These are phyloP conservation scores for Rhizopogon vinicolor DNA, from an alignment of 768 basidiomycete genomes.

Conservation along the genomic window DNA sequence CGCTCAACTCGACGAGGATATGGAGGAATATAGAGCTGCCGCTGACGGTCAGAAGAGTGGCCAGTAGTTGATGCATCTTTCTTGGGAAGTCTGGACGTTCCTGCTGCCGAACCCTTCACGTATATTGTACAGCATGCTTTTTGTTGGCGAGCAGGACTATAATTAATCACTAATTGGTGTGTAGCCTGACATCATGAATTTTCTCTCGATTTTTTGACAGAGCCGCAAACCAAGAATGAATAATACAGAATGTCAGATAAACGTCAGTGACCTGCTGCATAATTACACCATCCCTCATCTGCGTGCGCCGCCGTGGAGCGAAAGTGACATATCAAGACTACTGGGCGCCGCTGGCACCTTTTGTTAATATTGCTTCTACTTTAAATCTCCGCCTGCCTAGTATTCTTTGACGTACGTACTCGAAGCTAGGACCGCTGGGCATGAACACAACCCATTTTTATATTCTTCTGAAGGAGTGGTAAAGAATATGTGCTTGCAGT, in stretches of 20 bases:
- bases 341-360: too few species aligned
- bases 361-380: not conserved
- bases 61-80: not conserved
- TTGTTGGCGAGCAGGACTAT: not conserved
- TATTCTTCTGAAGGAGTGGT: not conserved
- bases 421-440: not conserved
- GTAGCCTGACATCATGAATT: not conserved
- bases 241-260: too few species aligned
- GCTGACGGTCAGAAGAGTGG: conserved; percentile 14
- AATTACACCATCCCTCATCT: too few species aligned
- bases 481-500: not conserved
- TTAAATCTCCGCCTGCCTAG: too few species aligned
- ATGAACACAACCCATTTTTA: not conserved
- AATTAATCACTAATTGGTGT: not conserved
- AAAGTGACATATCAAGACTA: not conserved
- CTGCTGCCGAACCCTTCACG: not conserved
- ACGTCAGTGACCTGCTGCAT: not conserved
- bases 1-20: conserved; percentile 70
- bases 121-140: conserved; percentile 2
- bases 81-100: not conserved
- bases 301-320: too few species aligned
- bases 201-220: not conserved
- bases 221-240: not conserved
- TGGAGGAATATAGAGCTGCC: conserved; percentile 71
- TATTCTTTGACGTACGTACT: not conserved